Evolutionary conservation across 2,329 filamentous ascomycete genomes (phyloP).

Genomic region (Sclerotinia sclerotiorum): DNA sequence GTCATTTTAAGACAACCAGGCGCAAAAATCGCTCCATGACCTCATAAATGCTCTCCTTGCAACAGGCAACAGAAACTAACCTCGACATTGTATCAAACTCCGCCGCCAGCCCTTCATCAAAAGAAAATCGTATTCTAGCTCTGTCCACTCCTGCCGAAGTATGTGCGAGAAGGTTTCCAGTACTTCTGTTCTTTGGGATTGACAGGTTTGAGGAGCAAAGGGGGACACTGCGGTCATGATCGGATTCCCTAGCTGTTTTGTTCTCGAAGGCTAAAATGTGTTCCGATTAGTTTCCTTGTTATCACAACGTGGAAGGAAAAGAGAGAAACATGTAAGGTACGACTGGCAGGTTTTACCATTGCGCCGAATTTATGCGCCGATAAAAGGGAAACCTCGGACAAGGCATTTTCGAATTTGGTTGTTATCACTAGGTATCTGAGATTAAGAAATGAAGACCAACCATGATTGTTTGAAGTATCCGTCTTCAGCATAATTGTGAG

Average conservation of each 20-base stretch:
- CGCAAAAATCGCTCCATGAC: conserved; percentile 1
- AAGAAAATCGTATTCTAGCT: conserved; percentile 64
- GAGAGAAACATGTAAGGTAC: conserved; percentile 1
- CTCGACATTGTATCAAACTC: conserved; percentile 73
- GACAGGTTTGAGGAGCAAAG: conserved; percentile 31
- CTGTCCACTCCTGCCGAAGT: conserved; percentile 51
- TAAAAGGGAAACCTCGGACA: conserved; percentile 19
- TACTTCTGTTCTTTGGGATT: conserved; percentile 65
- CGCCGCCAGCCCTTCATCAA: conserved; percentile 62
- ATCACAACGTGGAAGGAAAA: conserved; percentile 10
- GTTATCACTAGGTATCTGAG: not conserved
- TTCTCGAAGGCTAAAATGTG: conserved; percentile 33
- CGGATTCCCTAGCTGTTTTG: conserved; percentile 27
- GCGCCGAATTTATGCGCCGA: conserved; percentile 23
- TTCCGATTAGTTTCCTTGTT: conserved; percentile 25
- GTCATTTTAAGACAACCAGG: not conserved
- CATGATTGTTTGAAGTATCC: conserved; percentile 39
- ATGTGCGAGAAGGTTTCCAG: conserved; percentile 55
- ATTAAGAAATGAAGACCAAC: conserved; percentile 26
- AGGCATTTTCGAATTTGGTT: not conserved
- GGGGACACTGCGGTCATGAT: conserved; percentile 29
- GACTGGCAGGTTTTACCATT: conserved; percentile 1
- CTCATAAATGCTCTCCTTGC: conserved; percentile 3
- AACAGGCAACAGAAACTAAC: conserved; percentile 50
- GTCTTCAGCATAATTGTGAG: conserved; percentile 40